Evolutionary conservation across 768 basidiomycete species (phyloP).

Genomic region (Lactifluus subvellereus): DNA sequence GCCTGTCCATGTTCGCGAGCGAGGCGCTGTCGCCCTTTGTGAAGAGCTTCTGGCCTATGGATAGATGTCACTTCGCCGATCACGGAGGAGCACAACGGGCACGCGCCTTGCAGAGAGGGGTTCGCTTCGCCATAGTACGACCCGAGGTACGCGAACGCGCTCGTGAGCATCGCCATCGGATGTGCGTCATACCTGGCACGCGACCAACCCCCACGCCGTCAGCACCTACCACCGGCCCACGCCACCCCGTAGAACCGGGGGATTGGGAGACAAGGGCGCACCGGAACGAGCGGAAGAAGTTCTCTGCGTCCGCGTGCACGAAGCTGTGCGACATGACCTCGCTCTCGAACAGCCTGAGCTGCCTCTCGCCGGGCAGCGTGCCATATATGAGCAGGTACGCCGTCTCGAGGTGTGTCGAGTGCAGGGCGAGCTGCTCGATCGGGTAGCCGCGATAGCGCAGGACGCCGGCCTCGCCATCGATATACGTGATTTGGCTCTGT

Average conservation of each 20-base stretch:
- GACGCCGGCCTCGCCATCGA: constrained; percentile 76
- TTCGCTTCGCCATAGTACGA: constrained; percentile 87
- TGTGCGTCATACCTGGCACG: constrained; percentile 74
- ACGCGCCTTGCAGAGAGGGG: constrained; percentile 73
- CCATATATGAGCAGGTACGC: constrained; percentile 90
- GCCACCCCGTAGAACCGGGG: background rate
- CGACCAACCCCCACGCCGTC: background rate
- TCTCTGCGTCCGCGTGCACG: constrained; percentile 38
- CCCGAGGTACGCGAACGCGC: constrained; percentile 82
- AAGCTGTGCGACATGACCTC: constrained; percentile 75
- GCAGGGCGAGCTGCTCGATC: constrained; percentile 82
- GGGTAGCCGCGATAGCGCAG: constrained; percentile 85
- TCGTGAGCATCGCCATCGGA: constrained; percentile 86
- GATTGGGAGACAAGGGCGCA: constrained; percentile 14
- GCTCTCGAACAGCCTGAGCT: constrained; percentile 57
- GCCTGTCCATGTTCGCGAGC: constrained; percentile 82
- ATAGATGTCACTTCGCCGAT: background rate
- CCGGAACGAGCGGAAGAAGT: constrained; percentile 41
- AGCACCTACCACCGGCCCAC: background rate
- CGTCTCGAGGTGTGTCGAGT: constrained; percentile 75
- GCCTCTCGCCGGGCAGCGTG: constrained; percentile 56
- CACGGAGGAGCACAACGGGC: background rate
- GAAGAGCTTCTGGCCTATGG: constrained; percentile 67
- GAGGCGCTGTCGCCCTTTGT: constrained; percentile 62
- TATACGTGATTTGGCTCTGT: constrained; percentile 78